These are phyloP conservation scores for Trametes maxima DNA, from an alignment of 768 basidiomycete genomes.

Conservation along the genomic window DNA sequence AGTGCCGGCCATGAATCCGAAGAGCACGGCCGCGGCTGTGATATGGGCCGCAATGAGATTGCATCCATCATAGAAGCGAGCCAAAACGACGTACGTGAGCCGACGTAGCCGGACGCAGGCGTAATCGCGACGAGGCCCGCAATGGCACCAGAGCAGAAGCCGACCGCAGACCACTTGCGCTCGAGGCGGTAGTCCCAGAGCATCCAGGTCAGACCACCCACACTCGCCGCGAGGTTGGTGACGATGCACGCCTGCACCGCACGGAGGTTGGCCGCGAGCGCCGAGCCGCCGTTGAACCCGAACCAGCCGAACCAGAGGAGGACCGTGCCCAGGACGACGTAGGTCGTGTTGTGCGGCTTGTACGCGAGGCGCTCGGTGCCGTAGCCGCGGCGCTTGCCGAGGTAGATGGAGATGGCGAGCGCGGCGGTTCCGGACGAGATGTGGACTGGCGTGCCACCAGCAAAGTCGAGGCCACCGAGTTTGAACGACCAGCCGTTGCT, in stretches of 20 bases:
- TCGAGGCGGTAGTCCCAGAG: slow-evolving; percentile 93
- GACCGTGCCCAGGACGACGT: slow-evolving; percentile 91
- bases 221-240: slow-evolving; percentile 88
- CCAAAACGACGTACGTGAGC: slow-evolving; percentile 55
- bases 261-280: slow-evolving; percentile 85
- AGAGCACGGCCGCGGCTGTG: slow-evolving; percentile 77
- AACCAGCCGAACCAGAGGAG: slow-evolving; percentile 98
- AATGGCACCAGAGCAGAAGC: slow-evolving; percentile 95
- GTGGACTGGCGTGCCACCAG: slow-evolving; percentile 96
- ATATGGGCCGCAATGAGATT: not conserved
- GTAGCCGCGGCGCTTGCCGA: slow-evolving; percentile 90
- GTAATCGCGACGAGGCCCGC: slow-evolving; percentile 89
- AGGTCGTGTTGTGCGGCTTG: slow-evolving; percentile 92
- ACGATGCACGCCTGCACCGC: slow-evolving; percentile 89
- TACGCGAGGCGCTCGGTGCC: slow-evolving; percentile 90
- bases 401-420: slow-evolving; percentile 86
- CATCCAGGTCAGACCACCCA: slow-evolving; percentile 94
- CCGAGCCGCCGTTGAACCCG: slow-evolving; percentile 92
- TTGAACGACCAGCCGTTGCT: slow-evolving; percentile 71
- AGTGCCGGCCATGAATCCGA: slow-evolving; percentile 83
- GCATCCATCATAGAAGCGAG: not conserved
- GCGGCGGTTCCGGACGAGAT: slow-evolving; percentile 93
- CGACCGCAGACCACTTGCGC: slow-evolving; percentile 90
- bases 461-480: slow-evolving; percentile 88
- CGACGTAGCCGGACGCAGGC: slow-evolving; percentile 82